Conservation (phyloP, 805 yeast genomes). For the Allodekkera sacchari region DNA sequence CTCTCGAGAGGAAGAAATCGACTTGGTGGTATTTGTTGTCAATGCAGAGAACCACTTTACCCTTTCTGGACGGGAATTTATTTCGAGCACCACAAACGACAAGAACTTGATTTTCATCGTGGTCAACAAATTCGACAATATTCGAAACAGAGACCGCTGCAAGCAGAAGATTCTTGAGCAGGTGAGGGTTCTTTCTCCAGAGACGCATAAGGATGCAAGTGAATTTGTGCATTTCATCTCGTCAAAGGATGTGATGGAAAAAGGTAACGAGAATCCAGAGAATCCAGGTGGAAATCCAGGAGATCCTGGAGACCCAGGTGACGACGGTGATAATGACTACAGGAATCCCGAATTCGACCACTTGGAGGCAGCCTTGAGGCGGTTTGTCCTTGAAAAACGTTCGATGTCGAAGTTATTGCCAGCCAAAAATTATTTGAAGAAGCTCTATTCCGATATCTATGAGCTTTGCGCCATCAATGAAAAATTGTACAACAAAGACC, state of each 20-base stretch:
- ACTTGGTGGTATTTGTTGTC: slow-evolving; percentile 90
- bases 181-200: slow-evolving; percentile 79
- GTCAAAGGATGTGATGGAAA: slow-evolving; percentile 40
- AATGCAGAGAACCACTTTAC: slow-evolving; percentile 96
- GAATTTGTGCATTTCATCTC: slow-evolving; percentile 93
- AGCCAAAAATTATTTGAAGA: slow-evolving; percentile 77
- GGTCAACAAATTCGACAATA: slow-evolving; percentile 85
- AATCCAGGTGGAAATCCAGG: slow-evolving; percentile 28
- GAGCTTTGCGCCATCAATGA: slow-evolving; percentile 57
- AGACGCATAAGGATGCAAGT: slow-evolving; percentile 77
- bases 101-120: slow-evolving; percentile 90
- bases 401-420: slow-evolving; percentile 85
- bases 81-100: slow-evolving; percentile 82
- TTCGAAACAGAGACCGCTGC: slow-evolving; percentile 75
- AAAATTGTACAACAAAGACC: slow-evolving; percentile 41
- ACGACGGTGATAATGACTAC: slow-evolving; percentile 19
- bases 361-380: slow-evolving; percentile 75
- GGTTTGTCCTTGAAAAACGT: slow-evolving; percentile 82
- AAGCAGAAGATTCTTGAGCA: slow-evolving; percentile 71
- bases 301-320: slow-evolving; percentile 27
- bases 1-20: slow-evolving; percentile 95
- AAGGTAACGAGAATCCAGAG: slow-evolving; percentile 22
- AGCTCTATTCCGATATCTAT: slow-evolving; percentile 58
- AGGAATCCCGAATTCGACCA: slow-evolving; percentile 61
- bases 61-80: slow-evolving; percentile 87